These are phyloP conservation scores for Penicillium coprophilum DNA, from an alignment of 495 filamentous ascomycete genomes.

Conservation along the genomic window DNA sequence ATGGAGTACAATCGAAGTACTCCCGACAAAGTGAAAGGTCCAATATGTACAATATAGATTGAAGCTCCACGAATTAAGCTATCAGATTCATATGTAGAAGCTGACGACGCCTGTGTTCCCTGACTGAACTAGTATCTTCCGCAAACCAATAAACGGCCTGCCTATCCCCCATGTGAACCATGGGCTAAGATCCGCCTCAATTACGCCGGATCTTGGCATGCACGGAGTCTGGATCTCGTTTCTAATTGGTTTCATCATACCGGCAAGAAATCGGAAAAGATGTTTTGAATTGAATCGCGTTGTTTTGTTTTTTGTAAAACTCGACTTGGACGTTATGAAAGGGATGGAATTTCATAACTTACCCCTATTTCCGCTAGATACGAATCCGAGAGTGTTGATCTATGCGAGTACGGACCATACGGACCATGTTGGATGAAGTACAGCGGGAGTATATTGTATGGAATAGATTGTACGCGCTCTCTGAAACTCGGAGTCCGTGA, in stretches of 20 bases:
- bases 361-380: neutral
- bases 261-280: neutral
- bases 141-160: neutral
- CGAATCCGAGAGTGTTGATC: neutral
- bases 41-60: too few relatives aligned
- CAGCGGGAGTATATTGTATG: neutral
- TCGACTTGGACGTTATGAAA: neutral
- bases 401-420: neutral
- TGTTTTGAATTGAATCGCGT: neutral
- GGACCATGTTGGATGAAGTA: neutral
- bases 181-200: slow-evolving; percentile 5
- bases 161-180: neutral
- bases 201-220: slow-evolving; percentile 9
- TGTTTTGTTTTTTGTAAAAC: neutral
- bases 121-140: neutral
- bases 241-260: neutral
- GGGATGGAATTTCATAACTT: slow-evolving; percentile 11
- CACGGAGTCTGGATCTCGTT: neutral
- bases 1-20: too few relatives aligned
- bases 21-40: too few relatives aligned
- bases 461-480: neutral
- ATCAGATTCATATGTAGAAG: neutral
- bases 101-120: slow-evolving; percentile 4
- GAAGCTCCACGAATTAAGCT: slow-evolving; percentile 4
- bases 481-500: neutral